Evolutionary conservation across 2,329 filamentous ascomycete species (phyloP), one percentile per base, ranked within the genome.

Genomic region (Diaporthe aspalathi): DNA sequence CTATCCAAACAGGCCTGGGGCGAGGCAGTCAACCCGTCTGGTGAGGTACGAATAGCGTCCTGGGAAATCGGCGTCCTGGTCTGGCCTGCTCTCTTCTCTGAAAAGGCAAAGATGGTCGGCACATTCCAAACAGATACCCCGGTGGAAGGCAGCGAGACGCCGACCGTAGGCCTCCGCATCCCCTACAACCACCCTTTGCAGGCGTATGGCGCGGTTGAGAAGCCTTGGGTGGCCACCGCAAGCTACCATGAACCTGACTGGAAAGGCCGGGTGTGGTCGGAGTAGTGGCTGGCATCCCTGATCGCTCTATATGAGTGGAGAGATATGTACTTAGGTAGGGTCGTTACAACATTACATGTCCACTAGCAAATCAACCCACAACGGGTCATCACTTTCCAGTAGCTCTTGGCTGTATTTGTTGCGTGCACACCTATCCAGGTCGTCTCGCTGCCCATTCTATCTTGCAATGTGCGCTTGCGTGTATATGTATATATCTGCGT

Each of bases 1-100:
- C 80, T 97, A 2, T 96, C 93, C 1, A 95, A 91, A 73, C 94
- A 97, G 80, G 94, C 94, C 0, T 97, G 94, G 95, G 94, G 94
- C 1, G 90, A 92, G 47, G 84, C 87, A 3, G 80, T 79, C 1
- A 89, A 87, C 73, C 79, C 83, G 3, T 83, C 85, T 0, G 89
- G 88, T 0, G 88, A 93, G 76, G 83, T 94, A 38, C 87, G 91
- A 45, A 89, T 97, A 35, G 90, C 92, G 71, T 96, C 93, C 38
- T 97, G 92, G 84, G 94, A 97, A 79, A 88, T 94, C 40, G 94
- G 94, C 0, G 93, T 97, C 1, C 78, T 97, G 57, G 87, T 97
- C 0, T 97, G 94, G 93, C 94, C 94, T 0, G 89, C 81, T 9
- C 78, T 91, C 22, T 84, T 88, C 38, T 80, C 81, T 11, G 80